phyloP scores from a whole-genome alignment of 371 early-diverging fungal genomes.

The Coemansia sp. region DNA sequence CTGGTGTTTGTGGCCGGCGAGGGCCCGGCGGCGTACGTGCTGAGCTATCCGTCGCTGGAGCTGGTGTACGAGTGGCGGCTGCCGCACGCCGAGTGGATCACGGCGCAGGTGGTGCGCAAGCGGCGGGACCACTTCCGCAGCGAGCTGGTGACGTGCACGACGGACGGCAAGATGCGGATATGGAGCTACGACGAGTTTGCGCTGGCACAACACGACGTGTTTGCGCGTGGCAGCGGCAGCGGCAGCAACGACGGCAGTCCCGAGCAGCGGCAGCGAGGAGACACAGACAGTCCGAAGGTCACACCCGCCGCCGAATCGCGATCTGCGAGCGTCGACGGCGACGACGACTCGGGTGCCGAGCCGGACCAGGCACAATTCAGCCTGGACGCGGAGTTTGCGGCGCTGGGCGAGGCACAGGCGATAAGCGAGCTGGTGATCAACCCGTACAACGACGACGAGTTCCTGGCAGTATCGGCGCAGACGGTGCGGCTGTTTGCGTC shows the following conservation, averaged over 20 bases:
- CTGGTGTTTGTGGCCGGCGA: slow-evolving; percentile 40
- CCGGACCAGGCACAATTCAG: slow-evolving; percentile 4
- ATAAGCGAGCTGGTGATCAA: slow-evolving; percentile 23
- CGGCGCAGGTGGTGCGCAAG: slow-evolving; percentile 31
- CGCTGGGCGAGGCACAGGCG: slow-evolving; percentile 24
- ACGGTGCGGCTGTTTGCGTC: slow-evolving; percentile 42
- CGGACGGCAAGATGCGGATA: slow-evolving; percentile 40
- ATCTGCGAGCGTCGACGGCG: background rate
- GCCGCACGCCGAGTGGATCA: slow-evolving; percentile 45
- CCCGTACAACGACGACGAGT: slow-evolving; percentile 47
- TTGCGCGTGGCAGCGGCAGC: slow-evolving; percentile 24
- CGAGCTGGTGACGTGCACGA: slow-evolving; percentile 43
- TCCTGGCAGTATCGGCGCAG: slow-evolving; percentile 35
- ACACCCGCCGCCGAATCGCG: background rate
- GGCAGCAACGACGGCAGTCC: slow-evolving; percentile 10
- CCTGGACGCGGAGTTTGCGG: slow-evolving; percentile 33
- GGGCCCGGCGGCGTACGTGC: slow-evolving; percentile 22
- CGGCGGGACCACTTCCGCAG: slow-evolving; percentile 40
- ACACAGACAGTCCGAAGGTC: background rate
- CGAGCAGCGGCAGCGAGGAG: background rate
- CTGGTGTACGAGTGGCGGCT: slow-evolving; percentile 40
- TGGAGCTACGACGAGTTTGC: slow-evolving; percentile 49
- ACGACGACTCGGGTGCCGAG: background rate
- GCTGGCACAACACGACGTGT: slow-evolving; percentile 38
- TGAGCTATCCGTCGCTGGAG: slow-evolving; percentile 44